Conservation (phyloP, 148 eudicot species). For the Fagopyrum tataricum region DNA sequence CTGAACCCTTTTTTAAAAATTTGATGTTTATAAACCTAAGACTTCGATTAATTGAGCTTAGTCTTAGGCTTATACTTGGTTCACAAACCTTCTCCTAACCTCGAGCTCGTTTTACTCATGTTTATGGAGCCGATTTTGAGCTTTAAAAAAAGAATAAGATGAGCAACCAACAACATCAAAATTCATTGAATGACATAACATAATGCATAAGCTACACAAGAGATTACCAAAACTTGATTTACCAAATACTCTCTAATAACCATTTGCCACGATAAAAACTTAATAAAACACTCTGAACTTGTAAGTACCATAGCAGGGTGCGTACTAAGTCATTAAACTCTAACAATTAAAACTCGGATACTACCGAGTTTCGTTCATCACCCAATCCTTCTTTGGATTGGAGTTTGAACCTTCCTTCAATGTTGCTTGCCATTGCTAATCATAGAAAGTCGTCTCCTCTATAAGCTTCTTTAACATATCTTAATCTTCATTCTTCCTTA, state of each 20-base stretch:
- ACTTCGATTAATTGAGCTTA: too few species aligned
- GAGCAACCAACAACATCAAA: too few species aligned
- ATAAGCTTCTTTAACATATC: slow-evolving; percentile 73
- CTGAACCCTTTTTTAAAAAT: too few species aligned
- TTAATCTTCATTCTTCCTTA: slow-evolving; percentile 85
- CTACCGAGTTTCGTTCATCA: background rate
- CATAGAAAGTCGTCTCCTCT: slow-evolving; percentile 88
- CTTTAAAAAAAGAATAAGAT: background rate
- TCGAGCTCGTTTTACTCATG: too few species aligned
- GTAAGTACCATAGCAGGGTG: background rate
- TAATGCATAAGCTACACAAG: background rate
- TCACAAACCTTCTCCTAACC: too few species aligned
- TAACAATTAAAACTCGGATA: background rate
- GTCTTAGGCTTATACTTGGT: too few species aligned
- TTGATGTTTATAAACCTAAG: too few species aligned
- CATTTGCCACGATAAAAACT: background rate
- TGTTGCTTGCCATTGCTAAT: slow-evolving; percentile 99
- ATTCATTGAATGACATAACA: background rate
- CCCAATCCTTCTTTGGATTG: slow-evolving; percentile 29
- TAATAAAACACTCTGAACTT: background rate
- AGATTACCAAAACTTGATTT: background rate
- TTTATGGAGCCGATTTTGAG: too few species aligned
- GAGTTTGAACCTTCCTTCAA: slow-evolving; percentile 63
- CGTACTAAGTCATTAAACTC: too few species aligned
- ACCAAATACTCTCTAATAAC: background rate